Base-by-base conservation (phyloP, 1,284 basidiomycete genomes). In the Vanrija humicola region DNA sequence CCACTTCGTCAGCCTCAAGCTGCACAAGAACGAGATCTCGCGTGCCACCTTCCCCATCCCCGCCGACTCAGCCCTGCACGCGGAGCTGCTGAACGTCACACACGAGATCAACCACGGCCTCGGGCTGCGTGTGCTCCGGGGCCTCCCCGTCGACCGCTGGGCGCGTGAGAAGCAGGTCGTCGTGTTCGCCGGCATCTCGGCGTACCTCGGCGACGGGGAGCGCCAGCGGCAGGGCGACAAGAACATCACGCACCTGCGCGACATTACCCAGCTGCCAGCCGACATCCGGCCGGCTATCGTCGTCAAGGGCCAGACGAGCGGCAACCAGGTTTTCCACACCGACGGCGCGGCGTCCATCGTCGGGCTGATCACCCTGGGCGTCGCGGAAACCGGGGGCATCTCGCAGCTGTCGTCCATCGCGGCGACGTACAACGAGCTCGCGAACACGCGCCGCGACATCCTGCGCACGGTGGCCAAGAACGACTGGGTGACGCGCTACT, bases 291-390 rank as follows among this genome's bases (percentile, higher is more conserved):
- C 65, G 9, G 55, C 58, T 18, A 65, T 67, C 53, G 39, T 34
- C 9, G 34, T 44, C 43, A 23, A 60, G 58, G 59, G 64, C 16
- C 64, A 66, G 46, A 66, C 64, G 12, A 60, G 54, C 47, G 64
- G 64, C 15, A 66, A 66, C 46, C 64, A 66, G 53, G 64, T 66
- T 6, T 66, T 62, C 46, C 64, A 66, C 58, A 64, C 62, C 29
- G 64, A 66, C 38, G 64, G 64, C 5, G 50, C 43, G 29, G 34
- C 34, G 34, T 34, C 34, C 12, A 34, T 34, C 34, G 34, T 34
- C 44, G 50, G 52, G 12, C 58, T 66, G 16, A 55, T 66, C 48
- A 66, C 64, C 0, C 52, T 66, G 14, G 61, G 57, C 28, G 61
- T 64, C 2, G 64, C 64, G 21, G 63, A 63, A 25, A 64, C 50